Evolutionary conservation across 495 filamentous ascomycete genomes (phyloP).

Genomic region (Tetracladium setigerum): DNA sequence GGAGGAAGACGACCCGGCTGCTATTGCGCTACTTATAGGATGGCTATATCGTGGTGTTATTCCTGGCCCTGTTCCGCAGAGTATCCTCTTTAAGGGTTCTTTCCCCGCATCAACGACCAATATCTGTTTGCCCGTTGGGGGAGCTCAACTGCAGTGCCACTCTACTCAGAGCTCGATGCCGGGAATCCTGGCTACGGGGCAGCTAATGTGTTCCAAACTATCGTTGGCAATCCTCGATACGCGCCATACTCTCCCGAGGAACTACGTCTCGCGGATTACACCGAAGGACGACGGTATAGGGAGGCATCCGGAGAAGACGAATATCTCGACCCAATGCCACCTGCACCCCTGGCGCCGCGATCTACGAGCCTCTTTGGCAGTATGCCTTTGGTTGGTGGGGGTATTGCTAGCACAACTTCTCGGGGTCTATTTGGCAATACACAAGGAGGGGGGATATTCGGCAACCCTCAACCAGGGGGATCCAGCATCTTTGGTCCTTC

Average conservation of each 20-base stretch:
- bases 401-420: too few species aligned
- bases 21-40: constrained; percentile 5
- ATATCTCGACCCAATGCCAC: too few species aligned
- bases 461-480: too few species aligned
- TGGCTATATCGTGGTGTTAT: constrained; percentile 12
- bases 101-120: background rate
- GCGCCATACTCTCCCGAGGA: constrained; percentile 6
- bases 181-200: background rate
- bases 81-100: constrained; percentile 1
- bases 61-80: background rate
- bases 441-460: too few species aligned
- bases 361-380: too few species aligned
- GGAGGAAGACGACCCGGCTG: constrained; percentile 2
- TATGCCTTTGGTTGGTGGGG: too few species aligned
- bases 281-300: background rate
- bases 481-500: too few species aligned
- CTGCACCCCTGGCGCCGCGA: too few species aligned
- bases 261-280: constrained; percentile 11
- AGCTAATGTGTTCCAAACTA: background rate
- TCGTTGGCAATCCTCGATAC: constrained; percentile 1
- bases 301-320: too few species aligned
- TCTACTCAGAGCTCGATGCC: background rate
- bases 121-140: background rate
- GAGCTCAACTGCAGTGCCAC: background rate
- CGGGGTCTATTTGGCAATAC: too few species aligned